Conservation (phyloP, 2,329 filamentous ascomycete genomes). For the Colletotrichum sojae region DNA sequence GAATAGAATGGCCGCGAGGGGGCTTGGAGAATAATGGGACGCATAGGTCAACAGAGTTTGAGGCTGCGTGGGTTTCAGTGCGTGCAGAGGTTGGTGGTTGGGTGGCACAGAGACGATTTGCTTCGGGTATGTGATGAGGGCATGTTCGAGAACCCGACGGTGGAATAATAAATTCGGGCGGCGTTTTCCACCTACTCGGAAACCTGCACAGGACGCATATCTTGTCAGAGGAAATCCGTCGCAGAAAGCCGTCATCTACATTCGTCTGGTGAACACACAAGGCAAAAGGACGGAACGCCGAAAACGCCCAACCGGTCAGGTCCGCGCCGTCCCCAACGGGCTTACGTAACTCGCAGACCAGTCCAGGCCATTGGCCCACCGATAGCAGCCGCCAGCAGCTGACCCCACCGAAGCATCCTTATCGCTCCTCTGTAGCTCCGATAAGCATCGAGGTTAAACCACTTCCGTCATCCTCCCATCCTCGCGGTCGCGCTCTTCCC, state of each 20-base stretch:
- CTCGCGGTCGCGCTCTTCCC: conserved; percentile 5
- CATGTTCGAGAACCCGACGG: not conserved
- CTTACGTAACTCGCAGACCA: too few relatives aligned
- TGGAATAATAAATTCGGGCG: too few relatives aligned
- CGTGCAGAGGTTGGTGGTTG: not conserved
- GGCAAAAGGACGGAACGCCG: too few relatives aligned
- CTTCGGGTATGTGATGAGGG: not conserved
- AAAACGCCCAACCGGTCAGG: too few relatives aligned
- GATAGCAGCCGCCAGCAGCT: conserved; percentile 19
- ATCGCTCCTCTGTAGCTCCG: conserved; percentile 38
- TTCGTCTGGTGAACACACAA: too few relatives aligned
- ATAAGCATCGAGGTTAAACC: conserved; percentile 38
- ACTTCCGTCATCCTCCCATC: conserved; percentile 31
- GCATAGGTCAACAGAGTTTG: not conserved
- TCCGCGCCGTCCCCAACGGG: too few relatives aligned
- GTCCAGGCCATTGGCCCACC: not conserved
- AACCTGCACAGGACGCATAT: too few relatives aligned
- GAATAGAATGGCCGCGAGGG: not conserved
- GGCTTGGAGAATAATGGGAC: not conserved
- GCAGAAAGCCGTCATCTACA: too few relatives aligned
- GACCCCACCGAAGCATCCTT: conserved; percentile 12
- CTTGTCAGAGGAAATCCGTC: too few relatives aligned
- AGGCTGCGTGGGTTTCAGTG: conserved; percentile 6
- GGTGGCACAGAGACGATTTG: not conserved
- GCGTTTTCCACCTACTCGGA: too few relatives aligned